Evolutionary conservation across 192 early-diverging fungal genomes (phyloP).

Genomic region (Coemansia sp.): DNA sequence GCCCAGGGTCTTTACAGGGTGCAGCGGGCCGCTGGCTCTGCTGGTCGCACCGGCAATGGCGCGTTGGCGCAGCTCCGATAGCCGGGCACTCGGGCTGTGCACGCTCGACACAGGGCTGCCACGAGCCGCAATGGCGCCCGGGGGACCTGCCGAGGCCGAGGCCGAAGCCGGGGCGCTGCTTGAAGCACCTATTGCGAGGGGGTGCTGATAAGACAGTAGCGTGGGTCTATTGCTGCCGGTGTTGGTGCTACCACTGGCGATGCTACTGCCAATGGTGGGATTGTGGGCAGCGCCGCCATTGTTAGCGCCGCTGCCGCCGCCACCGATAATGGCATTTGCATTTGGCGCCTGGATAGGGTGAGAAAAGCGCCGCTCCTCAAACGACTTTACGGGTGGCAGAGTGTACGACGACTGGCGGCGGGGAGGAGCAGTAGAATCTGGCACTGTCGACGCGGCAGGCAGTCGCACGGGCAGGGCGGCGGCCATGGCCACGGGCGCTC

Average conservation of each 20-base stretch:
- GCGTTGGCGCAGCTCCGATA: constrained; percentile 37
- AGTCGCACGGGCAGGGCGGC: constrained; percentile 24
- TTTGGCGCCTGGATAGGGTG: constrained; percentile 37
- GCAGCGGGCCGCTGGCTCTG: constrained; percentile 16
- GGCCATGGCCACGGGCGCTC: constrained; percentile 40
- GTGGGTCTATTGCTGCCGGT: not conserved
- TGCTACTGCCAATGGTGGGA: constrained; percentile 6
- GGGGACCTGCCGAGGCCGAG: not conserved
- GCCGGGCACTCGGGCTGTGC: constrained; percentile 25
- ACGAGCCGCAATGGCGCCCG: constrained; percentile 2
- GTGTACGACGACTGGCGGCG: constrained; percentile 50
- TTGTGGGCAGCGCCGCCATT: constrained; percentile 2
- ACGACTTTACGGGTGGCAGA: constrained; percentile 42
- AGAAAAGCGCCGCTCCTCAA: constrained; percentile 49
- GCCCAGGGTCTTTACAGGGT: constrained; percentile 14
- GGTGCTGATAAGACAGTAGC: not conserved
- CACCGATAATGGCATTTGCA: constrained; percentile 16
- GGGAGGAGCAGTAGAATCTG: constrained; percentile 22
- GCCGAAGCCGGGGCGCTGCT: constrained; percentile 1
- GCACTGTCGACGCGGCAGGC: constrained; percentile 1
- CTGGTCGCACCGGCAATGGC: not conserved
- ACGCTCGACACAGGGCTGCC: constrained; percentile 8
- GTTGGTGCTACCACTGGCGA: constrained; percentile 13
- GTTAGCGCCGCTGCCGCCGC: constrained; percentile 1
- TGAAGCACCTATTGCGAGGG: not conserved